Evolutionary conservation across 2,329 filamentous ascomycete species (phyloP), one percentile per base, ranked within the genome.

Genomic region (Aspergillus sclerotialis): DNA sequence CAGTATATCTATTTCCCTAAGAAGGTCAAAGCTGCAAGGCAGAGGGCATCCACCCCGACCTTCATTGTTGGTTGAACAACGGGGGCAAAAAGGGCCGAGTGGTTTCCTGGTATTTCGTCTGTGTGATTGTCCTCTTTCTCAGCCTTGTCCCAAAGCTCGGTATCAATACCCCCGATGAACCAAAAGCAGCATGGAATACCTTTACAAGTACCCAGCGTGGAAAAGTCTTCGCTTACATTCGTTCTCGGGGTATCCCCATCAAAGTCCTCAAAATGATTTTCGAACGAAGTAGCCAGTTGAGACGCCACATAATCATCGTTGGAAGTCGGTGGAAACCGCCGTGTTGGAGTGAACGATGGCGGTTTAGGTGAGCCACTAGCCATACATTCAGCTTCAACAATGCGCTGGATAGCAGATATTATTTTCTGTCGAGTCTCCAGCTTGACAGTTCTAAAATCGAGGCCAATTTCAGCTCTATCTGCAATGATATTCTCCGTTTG

Each of bases 401-500:
- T 76, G 4, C 74, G 64, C 29, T 61, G 52, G 9, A 80, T 63
- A 13, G 63, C 62, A 5, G 53, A 52, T 2, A 76, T 48, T 1
- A 77, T 63, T 33, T 61, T 59, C 4, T 67, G 52, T 6, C 75
- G 64, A 2, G 67, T 72, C 16, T 61, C 55, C 1, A 61, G 48
- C 7, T 61, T 62, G 3, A 67, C 64, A 14, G 69, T 64, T 16
- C 76, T 64, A 4, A 78, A 65, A 46, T 80, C 70, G 25, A 80
- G 51, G 9, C 70, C 70, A 4, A 80, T 58, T 31, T 69, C 62
- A 0, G 75, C 76, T 10, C 64, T 52, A 34, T 73, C 72, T 0
- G 72, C 63, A 34, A 80, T 78, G 36, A 80, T 68, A 45, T 80
- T 80, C 50, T 78, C 75, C 1, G 72, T 68, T 40, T 75, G 67